Percentiles rank a stretch among this genome's conserved stretches.
phyloP scores from a whole-genome alignment of 2,329 filamentous ascomycete species.

The Dothideomycetes sp. region DNA sequence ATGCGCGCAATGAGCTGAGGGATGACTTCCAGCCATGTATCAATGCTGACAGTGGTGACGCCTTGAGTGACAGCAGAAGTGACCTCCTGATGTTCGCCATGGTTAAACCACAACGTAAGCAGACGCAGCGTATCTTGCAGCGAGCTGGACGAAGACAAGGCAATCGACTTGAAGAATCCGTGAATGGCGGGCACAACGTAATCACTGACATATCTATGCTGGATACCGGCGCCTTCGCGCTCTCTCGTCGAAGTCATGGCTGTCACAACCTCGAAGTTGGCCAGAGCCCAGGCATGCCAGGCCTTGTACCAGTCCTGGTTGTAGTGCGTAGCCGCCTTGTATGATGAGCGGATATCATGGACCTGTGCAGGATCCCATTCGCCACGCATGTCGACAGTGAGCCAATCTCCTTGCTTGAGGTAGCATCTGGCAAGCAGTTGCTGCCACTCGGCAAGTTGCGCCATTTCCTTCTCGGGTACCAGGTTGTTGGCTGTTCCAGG shows the following conservation, averaged over 20 bases:
- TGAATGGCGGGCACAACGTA: conserved; percentile 91
- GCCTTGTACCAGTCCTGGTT: conserved; percentile 97
- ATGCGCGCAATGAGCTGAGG: conserved; percentile 95
- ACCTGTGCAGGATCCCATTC: conserved; percentile 84
- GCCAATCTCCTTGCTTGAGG: conserved; percentile 92
- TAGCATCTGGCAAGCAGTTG: conserved; percentile 88
- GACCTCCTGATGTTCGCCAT: conserved; percentile 81
- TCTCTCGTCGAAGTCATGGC: conserved; percentile 59
- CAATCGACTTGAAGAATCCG: conserved; percentile 96
- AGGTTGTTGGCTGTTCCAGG: conserved; percentile 16
- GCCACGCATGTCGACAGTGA: conserved; percentile 71
- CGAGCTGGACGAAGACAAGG: conserved; percentile 80
- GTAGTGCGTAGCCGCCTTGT: conserved; percentile 83
- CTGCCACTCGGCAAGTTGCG: conserved; percentile 45
- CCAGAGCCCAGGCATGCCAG: conserved; percentile 96
- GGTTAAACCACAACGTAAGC: conserved; percentile 90
- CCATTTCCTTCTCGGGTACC: conserved; percentile 25
- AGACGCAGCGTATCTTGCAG: conserved; percentile 89
- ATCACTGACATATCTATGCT: conserved; percentile 61
- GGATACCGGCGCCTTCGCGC: conserved; percentile 45
- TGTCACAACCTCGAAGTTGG: conserved; percentile 97
- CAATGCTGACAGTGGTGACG: conserved; percentile 82
- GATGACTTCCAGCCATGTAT: conserved; percentile 98
- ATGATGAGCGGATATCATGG: conserved; percentile 80
- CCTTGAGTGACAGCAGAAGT: conserved; percentile 82